phyloP scores from a whole-genome alignment of 768 basidiomycete species.

The Termitomyces sp. region DNA sequence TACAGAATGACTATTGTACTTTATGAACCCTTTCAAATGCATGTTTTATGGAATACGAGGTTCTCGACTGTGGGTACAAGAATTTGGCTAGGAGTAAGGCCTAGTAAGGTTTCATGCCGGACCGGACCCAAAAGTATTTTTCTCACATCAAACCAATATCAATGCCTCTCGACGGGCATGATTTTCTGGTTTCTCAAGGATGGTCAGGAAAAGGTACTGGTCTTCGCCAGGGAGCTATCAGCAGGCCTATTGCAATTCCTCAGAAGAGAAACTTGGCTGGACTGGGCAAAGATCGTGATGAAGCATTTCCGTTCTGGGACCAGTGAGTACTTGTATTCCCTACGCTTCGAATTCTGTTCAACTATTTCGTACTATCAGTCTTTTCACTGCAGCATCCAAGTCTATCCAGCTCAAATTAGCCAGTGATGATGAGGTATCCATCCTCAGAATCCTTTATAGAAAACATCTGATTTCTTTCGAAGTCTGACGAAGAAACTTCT shows the following conservation, averaged over 20 bases:
- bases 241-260: slow-evolving; percentile 67
- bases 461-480: neutral
- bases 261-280: slow-evolving; percentile 86
- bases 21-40: too few species aligned
- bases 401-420: slow-evolving; percentile 70
- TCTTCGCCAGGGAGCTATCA: slow-evolving; percentile 78
- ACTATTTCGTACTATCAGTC: slow-evolving; percentile 32
- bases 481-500: slow-evolving; percentile 9
- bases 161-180: slow-evolving; percentile 70
- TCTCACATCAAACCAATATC: neutral
- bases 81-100: neutral
- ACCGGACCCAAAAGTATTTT: neutral
- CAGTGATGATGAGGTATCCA: slow-evolving; percentile 37
- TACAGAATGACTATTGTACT: neutral
- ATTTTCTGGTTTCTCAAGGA: slow-evolving; percentile 73
- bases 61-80: neutral
- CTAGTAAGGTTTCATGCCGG: too few species aligned
- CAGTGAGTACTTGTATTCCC: slow-evolving; percentile 53
- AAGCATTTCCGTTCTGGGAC: slow-evolving; percentile 97
- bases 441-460: neutral
- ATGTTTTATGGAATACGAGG: too few species aligned
- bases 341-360: neutral
- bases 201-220: slow-evolving; percentile 86
- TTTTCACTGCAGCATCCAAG: slow-evolving; percentile 79
- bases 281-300: slow-evolving; percentile 89